Evolutionary conservation across 345 rosid species (phyloP).

Genomic region (Toxicodendron radicans): DNA sequence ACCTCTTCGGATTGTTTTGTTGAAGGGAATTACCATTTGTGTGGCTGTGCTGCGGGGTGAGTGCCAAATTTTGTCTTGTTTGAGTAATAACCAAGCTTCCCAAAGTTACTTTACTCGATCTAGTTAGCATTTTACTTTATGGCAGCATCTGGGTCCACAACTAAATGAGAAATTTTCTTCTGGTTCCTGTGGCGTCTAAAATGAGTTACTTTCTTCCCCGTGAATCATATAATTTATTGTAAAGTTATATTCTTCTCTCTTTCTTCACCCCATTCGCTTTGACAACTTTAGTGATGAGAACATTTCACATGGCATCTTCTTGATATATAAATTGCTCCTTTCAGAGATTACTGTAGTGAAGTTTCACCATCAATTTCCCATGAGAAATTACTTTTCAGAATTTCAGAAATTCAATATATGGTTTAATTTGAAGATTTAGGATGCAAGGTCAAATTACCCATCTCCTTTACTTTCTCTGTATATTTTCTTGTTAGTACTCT

Average conservation of each 20-base stretch:
- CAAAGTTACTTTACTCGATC: neutral
- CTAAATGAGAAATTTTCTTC: neutral
- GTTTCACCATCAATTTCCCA: neutral
- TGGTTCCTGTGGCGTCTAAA: neutral
- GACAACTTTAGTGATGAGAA: neutral
- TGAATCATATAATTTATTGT: neutral
- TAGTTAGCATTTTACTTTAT: neutral
- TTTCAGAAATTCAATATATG: neutral
- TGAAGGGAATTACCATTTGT: neutral
- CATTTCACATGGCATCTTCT: neutral
- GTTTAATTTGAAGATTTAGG: neutral
- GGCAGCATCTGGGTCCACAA: neutral
- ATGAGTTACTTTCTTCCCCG: neutral
- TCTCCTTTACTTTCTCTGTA: neutral
- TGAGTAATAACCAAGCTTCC: conserved; percentile 2
- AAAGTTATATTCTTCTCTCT: neutral
- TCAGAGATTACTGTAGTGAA: neutral
- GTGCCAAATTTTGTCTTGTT: neutral
- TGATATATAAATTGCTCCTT: neutral
- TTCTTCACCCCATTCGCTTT: neutral
- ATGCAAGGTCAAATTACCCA: neutral
- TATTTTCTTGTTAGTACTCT: neutral
- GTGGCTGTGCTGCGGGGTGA: neutral
- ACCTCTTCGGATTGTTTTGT: neutral
- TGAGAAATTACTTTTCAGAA: neutral